These are phyloP conservation scores for Ogataea sp. DNA, from an alignment of 805 yeast genomes.

Conservation along the genomic window DNA sequence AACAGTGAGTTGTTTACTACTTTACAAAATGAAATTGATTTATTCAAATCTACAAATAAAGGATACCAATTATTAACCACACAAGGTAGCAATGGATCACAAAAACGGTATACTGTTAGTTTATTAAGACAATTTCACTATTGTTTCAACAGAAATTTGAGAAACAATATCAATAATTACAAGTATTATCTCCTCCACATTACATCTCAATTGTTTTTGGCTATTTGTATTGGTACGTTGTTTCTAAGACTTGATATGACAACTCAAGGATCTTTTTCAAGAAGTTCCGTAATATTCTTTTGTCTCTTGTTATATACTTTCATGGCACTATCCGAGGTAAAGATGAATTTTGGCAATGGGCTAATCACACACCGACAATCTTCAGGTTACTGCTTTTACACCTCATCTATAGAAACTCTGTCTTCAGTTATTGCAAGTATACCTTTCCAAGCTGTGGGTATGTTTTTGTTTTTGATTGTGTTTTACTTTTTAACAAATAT, in stretches of 20 bases:
- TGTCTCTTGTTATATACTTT: conserved; percentile 45
- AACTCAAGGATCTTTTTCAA: conserved; percentile 51
- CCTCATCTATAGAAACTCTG: conserved; percentile 67
- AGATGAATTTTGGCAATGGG: conserved; percentile 39
- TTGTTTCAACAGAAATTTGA: conserved; percentile 42
- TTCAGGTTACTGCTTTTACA: conserved; percentile 54
- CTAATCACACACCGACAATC: conserved; percentile 65
- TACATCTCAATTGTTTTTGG: conserved; percentile 42
- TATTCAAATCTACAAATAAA: conserved; percentile 14
- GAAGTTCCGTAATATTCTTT: conserved; percentile 59
- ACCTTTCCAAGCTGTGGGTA: conserved; percentile 47
- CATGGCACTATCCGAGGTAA: conserved; percentile 40
- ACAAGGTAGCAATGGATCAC: too few species aligned
- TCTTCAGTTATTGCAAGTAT: conserved; percentile 53
- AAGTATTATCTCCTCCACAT: conserved; percentile 38
- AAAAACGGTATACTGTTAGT: too few species aligned
- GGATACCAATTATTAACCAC: too few species aligned
- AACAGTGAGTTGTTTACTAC: conserved; percentile 35
- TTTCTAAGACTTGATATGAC: conserved; percentile 42
- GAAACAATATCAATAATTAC: conserved; percentile 49
- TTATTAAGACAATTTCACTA: conserved; percentile 40
- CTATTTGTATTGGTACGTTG: conserved; percentile 58
- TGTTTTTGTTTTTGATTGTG: conserved; percentile 37
- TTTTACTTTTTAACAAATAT: conserved; percentile 45
- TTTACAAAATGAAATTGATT: conserved; percentile 25